Base-by-base conservation (phyloP, 2,329 filamentous ascomycete genomes). In the Parasarocladium wereldwijsianum region DNA sequence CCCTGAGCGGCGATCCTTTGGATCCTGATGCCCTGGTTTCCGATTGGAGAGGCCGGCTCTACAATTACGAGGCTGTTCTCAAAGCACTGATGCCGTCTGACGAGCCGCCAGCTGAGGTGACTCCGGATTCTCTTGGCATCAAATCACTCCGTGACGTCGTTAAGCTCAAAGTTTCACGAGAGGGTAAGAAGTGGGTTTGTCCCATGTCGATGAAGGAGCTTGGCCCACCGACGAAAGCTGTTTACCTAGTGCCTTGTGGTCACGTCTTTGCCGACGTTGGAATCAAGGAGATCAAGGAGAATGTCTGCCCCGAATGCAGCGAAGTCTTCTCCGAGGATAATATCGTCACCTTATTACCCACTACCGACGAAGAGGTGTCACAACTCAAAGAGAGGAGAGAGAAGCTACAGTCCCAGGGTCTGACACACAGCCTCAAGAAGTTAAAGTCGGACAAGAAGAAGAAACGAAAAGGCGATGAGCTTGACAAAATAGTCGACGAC, bases 41-140 rank as follows among this genome's bases (percentile, higher is more conserved):
- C 0, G 90, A 98, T 53, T 78, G 68, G 37, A 66, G 70, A 4
- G 92, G 92, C 1, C 75, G 76, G 13, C 65, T 98, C 0, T 98
- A 93, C 65, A 96, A 93, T 49, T 96, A 96, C 56, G 86, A 96
- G 49, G 75, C 84, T 0, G 67, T 96, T 13, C 64, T 98, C 33
- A 60, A 61, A n/a, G 61, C 60, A 3, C 48, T 74, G 12, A 60
- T 70, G 46, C 55, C 75, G 49, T 42, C 50, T 15, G 70, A 82
- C 40, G 74, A 74, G 24, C 70, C 78, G 32, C 63, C 39, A 31
- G 13, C 20, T 11, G 53, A 58, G 23, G 33, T 42, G 5, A 44
- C 52, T 2, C 66, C 70, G 20, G 49, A 58, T 12, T 54, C 59
- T 8, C 55, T 65, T 4, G 65, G 64, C n/a, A 77, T 98, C 36